Conservation (phyloP, 2,329 filamentous ascomycete genomes). For the Helotiales sp. region DNA sequence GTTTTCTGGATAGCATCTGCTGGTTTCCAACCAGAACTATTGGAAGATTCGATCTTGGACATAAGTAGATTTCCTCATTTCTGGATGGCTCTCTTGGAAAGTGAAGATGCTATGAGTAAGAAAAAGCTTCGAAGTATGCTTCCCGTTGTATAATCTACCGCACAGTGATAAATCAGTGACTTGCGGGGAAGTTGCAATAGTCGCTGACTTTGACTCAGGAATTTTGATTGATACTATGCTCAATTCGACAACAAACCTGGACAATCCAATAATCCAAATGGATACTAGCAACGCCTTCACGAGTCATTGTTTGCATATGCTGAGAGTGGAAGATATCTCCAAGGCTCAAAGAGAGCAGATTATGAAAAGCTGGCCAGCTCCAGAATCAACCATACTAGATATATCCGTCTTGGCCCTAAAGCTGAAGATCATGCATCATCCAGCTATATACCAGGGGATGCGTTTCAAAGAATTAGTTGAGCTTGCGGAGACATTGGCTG, state of each 20-base stretch:
- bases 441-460: conserved; percentile 48
- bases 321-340: conserved; percentile 40
- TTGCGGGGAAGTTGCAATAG: too few relatives aligned
- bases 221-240: conserved; percentile 31
- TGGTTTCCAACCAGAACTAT: too few relatives aligned
- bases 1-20: conserved; percentile 32
- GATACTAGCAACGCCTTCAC: conserved; percentile 26
- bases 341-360: conserved; percentile 46
- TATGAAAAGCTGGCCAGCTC: conserved; percentile 36
- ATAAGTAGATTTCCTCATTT: conserved; percentile 22
- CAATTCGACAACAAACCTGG: conserved; percentile 17
- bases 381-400: conserved; percentile 18
- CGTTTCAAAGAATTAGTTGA: conserved; percentile 41
- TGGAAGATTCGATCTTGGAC: conserved; percentile 12
- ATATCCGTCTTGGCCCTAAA: conserved; percentile 44
- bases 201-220: conserved; percentile 18
- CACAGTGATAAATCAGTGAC: background rate
- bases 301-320: conserved; percentile 25
- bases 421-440: conserved; percentile 50
- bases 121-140: conserved; percentile 24
- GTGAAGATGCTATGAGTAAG: conserved; percentile 25
- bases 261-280: conserved; percentile 21
- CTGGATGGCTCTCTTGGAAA: conserved; percentile 26
- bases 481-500: conserved; percentile 31
- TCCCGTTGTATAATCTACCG: too few relatives aligned